Evolutionary conservation across 2,329 filamentous ascomycete genomes (phyloP).

Genomic region (Clonostachys chloroleuca): DNA sequence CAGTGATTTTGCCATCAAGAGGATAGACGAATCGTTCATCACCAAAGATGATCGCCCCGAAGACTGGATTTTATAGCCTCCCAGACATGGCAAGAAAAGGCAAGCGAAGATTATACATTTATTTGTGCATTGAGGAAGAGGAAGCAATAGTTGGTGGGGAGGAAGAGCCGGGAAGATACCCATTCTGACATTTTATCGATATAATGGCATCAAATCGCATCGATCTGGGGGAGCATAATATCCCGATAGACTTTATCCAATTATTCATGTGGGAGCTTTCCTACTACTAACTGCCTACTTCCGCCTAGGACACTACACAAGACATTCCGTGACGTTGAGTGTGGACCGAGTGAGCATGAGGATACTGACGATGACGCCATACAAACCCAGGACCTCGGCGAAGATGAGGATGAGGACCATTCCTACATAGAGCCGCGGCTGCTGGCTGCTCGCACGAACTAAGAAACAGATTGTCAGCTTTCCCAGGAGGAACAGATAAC

Average conservation of each 20-base stretch:
- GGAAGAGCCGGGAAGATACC: no score
- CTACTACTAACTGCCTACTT: no score
- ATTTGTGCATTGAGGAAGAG: neutral
- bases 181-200: no score
- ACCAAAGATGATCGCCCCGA: constrained; percentile 64
- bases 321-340: constrained; percentile 28
- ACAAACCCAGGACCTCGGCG: constrained; percentile 37
- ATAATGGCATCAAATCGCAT: no score
- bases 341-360: constrained; percentile 40
- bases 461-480: neutral
- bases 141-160: no score
- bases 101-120: neutral
- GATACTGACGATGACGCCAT: constrained; percentile 42
- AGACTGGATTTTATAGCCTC: constrained; percentile 69
- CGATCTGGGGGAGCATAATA: no score
- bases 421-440: constrained; percentile 38
- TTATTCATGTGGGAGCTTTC: no score
- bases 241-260: no score
- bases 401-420: constrained; percentile 45
- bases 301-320: neutral
- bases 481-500: neutral
- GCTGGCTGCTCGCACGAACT: constrained; percentile 41
- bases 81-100: neutral
- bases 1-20: constrained; percentile 90
- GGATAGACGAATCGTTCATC: constrained; percentile 91